Evolutionary conservation across 257 asterid genomes (phyloP), one percentile per base, ranked within the genome.

Genomic region (Striga asiatica): DNA sequence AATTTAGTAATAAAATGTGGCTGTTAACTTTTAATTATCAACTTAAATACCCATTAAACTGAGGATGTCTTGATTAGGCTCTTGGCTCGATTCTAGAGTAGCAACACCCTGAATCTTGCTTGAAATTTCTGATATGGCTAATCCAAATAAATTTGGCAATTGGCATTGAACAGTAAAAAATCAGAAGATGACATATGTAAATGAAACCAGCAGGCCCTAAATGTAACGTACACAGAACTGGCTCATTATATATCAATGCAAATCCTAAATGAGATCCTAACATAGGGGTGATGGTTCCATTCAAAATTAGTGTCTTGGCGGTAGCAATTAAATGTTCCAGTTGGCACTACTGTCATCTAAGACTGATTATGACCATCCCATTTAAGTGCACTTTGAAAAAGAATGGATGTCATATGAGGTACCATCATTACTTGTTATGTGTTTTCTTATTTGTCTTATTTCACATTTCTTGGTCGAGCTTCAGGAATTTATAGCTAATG

Each of bases 401-500:
- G 13, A 24, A 27, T 31, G 22, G 56, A 49, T 50, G 48, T 9
- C 66, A 8, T 1, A 27, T 16, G 35, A 18, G 46, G 49, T 35
- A 27, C 29, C 61, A 16, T 57, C 16, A 63, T 50, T 19, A 55
- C 39, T 35, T 51, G 16, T 43, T 34, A 16, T 10, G 41, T 46
- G 20, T 17, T 28, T 37, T 54, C 49, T 50, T 29, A 16, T 57
- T 72, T 55, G 55, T 39, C 57, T 8, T 39, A 18, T 47, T 50
- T 54, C 37, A n/a, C 37, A 38, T 34, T 11, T 62, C 54, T 45
- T 64, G 56, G 50, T 22, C 58, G 29, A 22, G 31, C 12, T 64
- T 64, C 79, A 92, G 99, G 95, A 81, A 63, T 92, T 92, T 65
- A 78, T 88, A 31, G 75, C 80, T 57, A 82, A 74, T 66, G 97